Evolutionary conservation across 495 filamentous ascomycete genomes (phyloP), one percentile per base, ranked within the genome.

Genomic region (Lophiostoma macrostomum): DNA sequence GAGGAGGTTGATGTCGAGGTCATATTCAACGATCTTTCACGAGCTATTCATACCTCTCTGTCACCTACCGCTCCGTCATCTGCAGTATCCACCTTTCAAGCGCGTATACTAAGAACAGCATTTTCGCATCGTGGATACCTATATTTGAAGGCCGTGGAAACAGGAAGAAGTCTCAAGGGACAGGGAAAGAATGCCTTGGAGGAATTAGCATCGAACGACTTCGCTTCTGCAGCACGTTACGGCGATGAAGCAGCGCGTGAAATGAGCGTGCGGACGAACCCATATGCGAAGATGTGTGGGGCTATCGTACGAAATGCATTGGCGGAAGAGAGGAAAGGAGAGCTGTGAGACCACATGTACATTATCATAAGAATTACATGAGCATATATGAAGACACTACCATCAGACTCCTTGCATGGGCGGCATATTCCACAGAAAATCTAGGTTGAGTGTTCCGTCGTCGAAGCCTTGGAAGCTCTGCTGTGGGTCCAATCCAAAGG

Each of bases 261-360:
- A 36, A 69, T 94, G 71, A 83, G 85, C 1, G 89, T 93, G 37
- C 76, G 78, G 69, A 87, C 83, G 34, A 95, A 95, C 74, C 90
- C 90, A 27, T 87, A 87, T 58, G 88, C 88, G 22, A 94, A 90
- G 74, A 75, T 94, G 64, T 95, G 90, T 71, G 90, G 88, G 12
- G 80, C 80, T 24, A 93, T 95, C 73, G 88, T 95, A 10, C 83
- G 81, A 68, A 85, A 91, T 73, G 88, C 87, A 32, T 80, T 95
- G 79, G 83, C 76, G 72, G 87, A 84, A 72, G 90, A 95, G 70
- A 46, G 54, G 32, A 43, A 42, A 5, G 18, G 29, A n/a, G 40
- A 6, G 20, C 5, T 12, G 5, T 37, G n/a, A 37, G 34, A n/a
- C n/a, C n/a, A n/a, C n/a, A n/a, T n/a, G n/a, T n/a, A n/a, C n/a